Base-by-base conservation (phyloP, 805 yeast genomes). In the Lachancea lanzarotensis region DNA sequence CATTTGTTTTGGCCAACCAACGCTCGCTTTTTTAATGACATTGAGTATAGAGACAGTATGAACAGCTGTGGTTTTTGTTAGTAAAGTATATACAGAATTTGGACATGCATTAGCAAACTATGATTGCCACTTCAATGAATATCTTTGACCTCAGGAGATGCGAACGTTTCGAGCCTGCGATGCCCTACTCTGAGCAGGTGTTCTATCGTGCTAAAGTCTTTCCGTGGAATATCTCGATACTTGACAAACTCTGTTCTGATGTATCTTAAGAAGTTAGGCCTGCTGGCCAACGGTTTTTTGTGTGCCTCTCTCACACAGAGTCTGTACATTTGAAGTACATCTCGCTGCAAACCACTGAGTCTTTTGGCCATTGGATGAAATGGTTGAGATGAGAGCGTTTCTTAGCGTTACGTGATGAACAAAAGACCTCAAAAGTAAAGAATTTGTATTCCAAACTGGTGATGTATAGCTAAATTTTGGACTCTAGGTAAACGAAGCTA, bases 171-270 rank as follows among this genome's bases (percentile, higher is more conserved):
- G 40, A 75, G 70, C 55, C 84, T 71, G 57, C 81, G 79, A 49
- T 75, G 71, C 3, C 98, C 98, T 2, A 75, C 73, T 47, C 98
- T 71, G 34, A 90, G 63, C 32, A 91, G 70, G 64, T 90, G 89
- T 60, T 90, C 98, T 36, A 90, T 79, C 1, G 95, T 84, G 36
- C 82, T 73, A 61, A 90, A 90, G 52, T 87, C 95, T 53, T 85
- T 82, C 61, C 84, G 81, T 31, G 84, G 78, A 10, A 90, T 65
- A 26, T 61, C 54, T 40, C 70, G 67, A 59, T 80, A 70, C 53
- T 79, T 78, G 13, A 57, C 67, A 61, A 90, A 91, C 58, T 87
- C 91, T n/a, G 53, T 52, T 42, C 81, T 73, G 2, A 78, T 63
- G 56, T 70, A 84, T 35, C 50, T 51, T 3, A 66, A 48, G 51